Conservation (phyloP, 768 basidiomycete species). For the Leccinellum luteum region DNA sequence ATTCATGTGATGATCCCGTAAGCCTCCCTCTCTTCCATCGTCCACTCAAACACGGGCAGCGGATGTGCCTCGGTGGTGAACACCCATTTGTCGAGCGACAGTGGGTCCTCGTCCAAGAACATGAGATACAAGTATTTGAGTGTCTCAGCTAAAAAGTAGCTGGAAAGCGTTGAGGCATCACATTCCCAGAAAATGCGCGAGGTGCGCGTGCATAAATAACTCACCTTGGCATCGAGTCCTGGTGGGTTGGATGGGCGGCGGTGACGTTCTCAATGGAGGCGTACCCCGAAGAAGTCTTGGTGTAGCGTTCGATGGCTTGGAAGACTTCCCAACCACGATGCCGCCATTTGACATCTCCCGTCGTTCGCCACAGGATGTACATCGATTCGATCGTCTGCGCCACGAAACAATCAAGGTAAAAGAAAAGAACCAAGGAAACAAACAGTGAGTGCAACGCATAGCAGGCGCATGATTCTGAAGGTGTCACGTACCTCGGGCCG, state of each 20-base stretch:
- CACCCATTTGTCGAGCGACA: neutral
- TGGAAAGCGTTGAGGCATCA: neutral
- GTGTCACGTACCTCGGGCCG: slow-evolving; percentile 61
- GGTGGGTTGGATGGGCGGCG: slow-evolving; percentile 30
- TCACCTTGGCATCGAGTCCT: slow-evolving; percentile 72
- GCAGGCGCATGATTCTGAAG: neutral
- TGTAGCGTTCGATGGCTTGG: slow-evolving; percentile 56
- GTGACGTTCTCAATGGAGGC: slow-evolving; percentile 52
- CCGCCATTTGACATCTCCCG: slow-evolving; percentile 67
- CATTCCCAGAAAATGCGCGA: neutral
- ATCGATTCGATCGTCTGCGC: slow-evolving; percentile 69
- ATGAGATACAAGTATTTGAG: neutral
- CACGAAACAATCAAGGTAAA: neutral
- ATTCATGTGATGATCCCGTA: neutral
- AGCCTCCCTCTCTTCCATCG: neutral
- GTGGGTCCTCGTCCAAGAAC: neutral
- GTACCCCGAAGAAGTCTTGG: slow-evolving; percentile 61
- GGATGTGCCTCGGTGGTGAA: neutral
- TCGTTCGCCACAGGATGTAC: slow-evolving; percentile 68
- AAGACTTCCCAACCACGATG: slow-evolving; percentile 70
- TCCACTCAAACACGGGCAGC: neutral
- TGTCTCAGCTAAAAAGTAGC: neutral
- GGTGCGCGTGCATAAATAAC: slow-evolving; percentile 14
- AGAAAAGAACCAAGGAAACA: neutral
- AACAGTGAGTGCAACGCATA: neutral